A percentile compares a stretch with the other conserved stretches of the same genome.
phyloP scores from a whole-genome alignment of 2,329 filamentous ascomycete species.

The Intubia oerlemansii region DNA sequence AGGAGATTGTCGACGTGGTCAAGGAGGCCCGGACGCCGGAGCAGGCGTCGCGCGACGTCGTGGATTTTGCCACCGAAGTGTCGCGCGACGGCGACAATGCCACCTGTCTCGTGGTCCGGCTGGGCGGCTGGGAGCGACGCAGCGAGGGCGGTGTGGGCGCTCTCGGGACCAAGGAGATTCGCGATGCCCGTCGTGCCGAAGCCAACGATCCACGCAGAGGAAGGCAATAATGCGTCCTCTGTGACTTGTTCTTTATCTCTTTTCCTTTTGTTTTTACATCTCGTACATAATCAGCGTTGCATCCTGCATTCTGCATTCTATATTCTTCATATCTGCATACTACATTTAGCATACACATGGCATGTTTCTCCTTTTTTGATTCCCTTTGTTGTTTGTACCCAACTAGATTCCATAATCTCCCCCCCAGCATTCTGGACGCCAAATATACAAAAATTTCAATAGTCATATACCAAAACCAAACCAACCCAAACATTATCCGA shows the following conservation, averaged over 20 bases:
- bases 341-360: too few relatives aligned
- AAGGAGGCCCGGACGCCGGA: slow-evolving; percentile 89
- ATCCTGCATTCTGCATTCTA: background rate
- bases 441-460: too few relatives aligned
- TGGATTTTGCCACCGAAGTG: slow-evolving; percentile 77
- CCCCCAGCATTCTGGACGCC: too few relatives aligned
- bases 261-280: slow-evolving; percentile 1
- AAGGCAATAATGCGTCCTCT: slow-evolving; percentile 19
- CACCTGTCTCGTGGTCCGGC: slow-evolving; percentile 43
- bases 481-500: too few relatives aligned
- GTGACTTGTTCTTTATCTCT: slow-evolving; percentile 2
- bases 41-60: slow-evolving; percentile 56
- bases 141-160: slow-evolving; percentile 75
- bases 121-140: slow-evolving; percentile 50
- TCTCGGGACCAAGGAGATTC: slow-evolving; percentile 76
- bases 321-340: background rate
- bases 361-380: too few relatives aligned
- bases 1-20: slow-evolving; percentile 89
- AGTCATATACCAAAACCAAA: too few relatives aligned
- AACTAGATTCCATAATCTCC: too few relatives aligned
- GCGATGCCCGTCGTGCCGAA: slow-evolving; percentile 63
- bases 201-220: slow-evolving; percentile 61
- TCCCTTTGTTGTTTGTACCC: too few relatives aligned
- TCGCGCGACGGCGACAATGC: slow-evolving; percentile 45
- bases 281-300: slow-evolving; percentile 1